phyloP scores from a whole-genome alignment of 2,329 filamentous ascomycete genomes.

The Capronia americana region DNA sequence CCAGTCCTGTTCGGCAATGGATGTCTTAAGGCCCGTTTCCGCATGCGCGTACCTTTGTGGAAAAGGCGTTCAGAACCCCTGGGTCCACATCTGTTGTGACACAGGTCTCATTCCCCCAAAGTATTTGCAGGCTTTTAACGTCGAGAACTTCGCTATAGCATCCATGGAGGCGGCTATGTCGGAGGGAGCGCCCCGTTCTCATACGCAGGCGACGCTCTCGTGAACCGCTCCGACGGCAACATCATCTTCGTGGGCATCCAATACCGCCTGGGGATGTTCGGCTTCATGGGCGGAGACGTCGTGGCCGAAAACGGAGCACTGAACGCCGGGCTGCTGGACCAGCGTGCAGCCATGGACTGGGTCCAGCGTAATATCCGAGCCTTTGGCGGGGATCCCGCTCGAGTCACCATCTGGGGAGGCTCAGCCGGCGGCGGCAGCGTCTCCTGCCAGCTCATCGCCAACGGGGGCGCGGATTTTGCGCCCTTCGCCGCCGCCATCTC shows the following conservation, averaged over 20 bases:
- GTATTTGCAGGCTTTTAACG: slow-evolving; percentile 11
- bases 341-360: slow-evolving; percentile 47
- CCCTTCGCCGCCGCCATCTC: slow-evolving; percentile 53
- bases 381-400: slow-evolving; percentile 48
- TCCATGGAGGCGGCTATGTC: slow-evolving; percentile 40
- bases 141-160: slow-evolving; percentile 8
- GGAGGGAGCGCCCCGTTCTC: slow-evolving; percentile 31
- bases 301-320: slow-evolving; percentile 18
- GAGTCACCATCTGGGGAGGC: slow-evolving; percentile 48
- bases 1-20: background rate
- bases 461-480: slow-evolving; percentile 46
- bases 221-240: slow-evolving; percentile 36
- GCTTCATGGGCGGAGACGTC: slow-evolving; percentile 56
- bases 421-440: slow-evolving; percentile 30
- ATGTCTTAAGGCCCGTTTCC: background rate
- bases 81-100: background rate
- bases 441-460: slow-evolving; percentile 46
- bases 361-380: slow-evolving; percentile 46
- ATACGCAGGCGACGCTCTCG: slow-evolving; percentile 33
- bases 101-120: background rate
- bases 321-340: slow-evolving; percentile 49
- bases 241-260: slow-evolving; percentile 75
- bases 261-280: slow-evolving; percentile 77
- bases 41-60: background rate
- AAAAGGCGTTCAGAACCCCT: background rate